These are phyloP conservation scores for Fusarium veterinarium DNA, from an alignment of 2,329 filamentous ascomycete genomes.

Conservation along the genomic window DNA sequence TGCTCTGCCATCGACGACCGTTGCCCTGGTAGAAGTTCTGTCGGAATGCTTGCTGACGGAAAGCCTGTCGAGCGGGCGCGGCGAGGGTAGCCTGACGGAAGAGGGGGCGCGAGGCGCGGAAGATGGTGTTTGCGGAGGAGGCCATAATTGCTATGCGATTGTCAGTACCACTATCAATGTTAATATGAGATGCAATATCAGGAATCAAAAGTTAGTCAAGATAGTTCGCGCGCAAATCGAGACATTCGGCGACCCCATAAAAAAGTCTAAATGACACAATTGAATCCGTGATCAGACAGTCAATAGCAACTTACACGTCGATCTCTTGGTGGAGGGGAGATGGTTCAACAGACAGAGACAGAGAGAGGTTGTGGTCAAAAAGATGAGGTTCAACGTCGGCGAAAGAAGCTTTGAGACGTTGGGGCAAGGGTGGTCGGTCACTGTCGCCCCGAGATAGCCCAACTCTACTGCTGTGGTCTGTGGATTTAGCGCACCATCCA, in stretches of 20 bases:
- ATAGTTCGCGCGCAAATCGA: neutral
- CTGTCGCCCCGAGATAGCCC: slow-evolving; percentile 35
- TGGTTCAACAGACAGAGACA: neutral
- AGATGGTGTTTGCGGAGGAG: slow-evolving; percentile 60
- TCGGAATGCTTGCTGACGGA: slow-evolving; percentile 58
- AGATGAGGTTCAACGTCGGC: slow-evolving; percentile 12
- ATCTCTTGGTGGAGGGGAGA: slow-evolving; percentile 10
- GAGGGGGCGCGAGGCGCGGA: slow-evolving; percentile 66
- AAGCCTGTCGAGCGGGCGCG: slow-evolving; percentile 66
- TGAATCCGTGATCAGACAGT: neutral
- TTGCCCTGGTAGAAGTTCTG: slow-evolving; percentile 54
- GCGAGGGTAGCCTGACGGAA: slow-evolving; percentile 66
- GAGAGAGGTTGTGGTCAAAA: slow-evolving; percentile 4
- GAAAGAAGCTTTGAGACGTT: slow-evolving; percentile 36
- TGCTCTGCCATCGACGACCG: slow-evolving; percentile 75
- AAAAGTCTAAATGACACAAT: slow-evolving; percentile 5
- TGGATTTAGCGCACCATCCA: slow-evolving; percentile 17
- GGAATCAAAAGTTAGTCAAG: neutral
- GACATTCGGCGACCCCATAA: neutral
- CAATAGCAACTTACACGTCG: slow-evolving; percentile 24
- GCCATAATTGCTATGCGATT: slow-evolving; percentile 52
- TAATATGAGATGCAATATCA: neutral
- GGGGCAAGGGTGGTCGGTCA: slow-evolving; percentile 33
- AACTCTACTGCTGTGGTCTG: neutral
- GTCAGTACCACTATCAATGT: slow-evolving; percentile 8